A percentile compares a stretch with the other conserved stretches of the same genome.
These are phyloP conservation scores for Luvunga scandens DNA, from an alignment of 345 rosid species.

Conservation along the genomic window DNA sequence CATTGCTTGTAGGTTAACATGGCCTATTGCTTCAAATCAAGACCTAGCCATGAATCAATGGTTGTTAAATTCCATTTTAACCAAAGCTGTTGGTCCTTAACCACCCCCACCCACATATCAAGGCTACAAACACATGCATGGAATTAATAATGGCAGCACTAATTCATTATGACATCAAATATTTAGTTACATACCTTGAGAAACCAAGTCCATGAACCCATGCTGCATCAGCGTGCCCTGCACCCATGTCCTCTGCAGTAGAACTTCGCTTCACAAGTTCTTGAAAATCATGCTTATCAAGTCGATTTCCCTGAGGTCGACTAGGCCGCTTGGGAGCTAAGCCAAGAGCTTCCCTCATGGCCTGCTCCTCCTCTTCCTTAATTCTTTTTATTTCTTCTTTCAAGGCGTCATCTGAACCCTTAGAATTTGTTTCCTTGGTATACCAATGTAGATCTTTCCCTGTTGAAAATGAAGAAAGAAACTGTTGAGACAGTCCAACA, in stretches of 20 bases:
- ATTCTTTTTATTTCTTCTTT: slow-evolving; percentile 87
- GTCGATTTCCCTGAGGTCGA: slow-evolving; percentile 76
- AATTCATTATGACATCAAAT: not conserved
- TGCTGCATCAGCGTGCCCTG: slow-evolving; percentile 89
- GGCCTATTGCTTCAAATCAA: not conserved
- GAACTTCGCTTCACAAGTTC: slow-evolving; percentile 93
- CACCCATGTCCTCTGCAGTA: slow-evolving; percentile 95
- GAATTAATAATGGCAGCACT: not conserved
- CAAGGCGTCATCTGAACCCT: slow-evolving; percentile 53
- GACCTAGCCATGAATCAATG: not conserved
- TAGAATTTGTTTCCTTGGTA: slow-evolving; percentile 59
- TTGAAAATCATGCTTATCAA: slow-evolving; percentile 87
- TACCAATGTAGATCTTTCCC: slow-evolving; percentile 99
- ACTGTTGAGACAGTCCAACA: not conserved
- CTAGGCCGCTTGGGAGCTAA: slow-evolving; percentile 80
- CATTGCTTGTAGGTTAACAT: not conserved
- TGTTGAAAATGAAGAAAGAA: slow-evolving; percentile 21
- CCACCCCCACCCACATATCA: not conserved
- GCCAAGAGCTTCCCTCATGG: slow-evolving; percentile 99
- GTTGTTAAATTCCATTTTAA: not conserved
- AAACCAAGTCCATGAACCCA: slow-evolving; percentile 87
- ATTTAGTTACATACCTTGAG: slow-evolving; percentile 49
- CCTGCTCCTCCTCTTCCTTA: slow-evolving; percentile 94
- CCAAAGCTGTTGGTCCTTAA: not conserved
- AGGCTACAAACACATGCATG: not conserved